Evolutionary conservation across 2,329 filamentous ascomycete species (phyloP).

Genomic region (Paraphoma sp.): DNA sequence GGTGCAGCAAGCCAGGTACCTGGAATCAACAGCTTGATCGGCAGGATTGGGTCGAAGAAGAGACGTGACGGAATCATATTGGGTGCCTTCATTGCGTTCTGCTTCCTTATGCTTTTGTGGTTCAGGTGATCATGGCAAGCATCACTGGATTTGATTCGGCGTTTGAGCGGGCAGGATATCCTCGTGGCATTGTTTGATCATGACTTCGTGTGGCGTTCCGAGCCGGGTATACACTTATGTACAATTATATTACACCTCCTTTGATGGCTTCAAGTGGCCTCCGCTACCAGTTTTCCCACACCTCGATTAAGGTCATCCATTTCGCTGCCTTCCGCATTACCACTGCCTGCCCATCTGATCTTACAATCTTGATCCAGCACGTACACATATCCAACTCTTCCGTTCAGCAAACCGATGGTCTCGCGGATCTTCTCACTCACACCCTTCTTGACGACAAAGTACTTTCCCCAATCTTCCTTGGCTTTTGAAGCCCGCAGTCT

Average conservation of each 20-base stretch:
- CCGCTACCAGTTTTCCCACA: constrained; percentile 63
- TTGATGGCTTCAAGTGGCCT: constrained; percentile 17
- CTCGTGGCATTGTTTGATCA: constrained; percentile 28
- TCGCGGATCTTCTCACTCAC: constrained; percentile 64
- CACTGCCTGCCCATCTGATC: constrained; percentile 94
- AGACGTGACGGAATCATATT: constrained; percentile 93
- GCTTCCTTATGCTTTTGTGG: constrained; percentile 83
- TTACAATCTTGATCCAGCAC: constrained; percentile 85
- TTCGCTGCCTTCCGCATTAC: constrained; percentile 69
- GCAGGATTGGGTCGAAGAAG: constrained; percentile 92
- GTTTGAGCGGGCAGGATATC: constrained; percentile 37
- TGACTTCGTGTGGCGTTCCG: constrained; percentile 19
- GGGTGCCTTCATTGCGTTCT: constrained; percentile 88
- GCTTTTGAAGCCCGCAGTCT: constrained; percentile 56
- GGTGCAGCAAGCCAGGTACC: constrained; percentile 89
- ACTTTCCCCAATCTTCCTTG: constrained; percentile 61
- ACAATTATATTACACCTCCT: constrained; percentile 31
- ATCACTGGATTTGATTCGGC: constrained; percentile 16
- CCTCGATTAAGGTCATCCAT: constrained; percentile 70
- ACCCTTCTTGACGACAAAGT: constrained; percentile 66
- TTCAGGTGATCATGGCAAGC: constrained; percentile 35
- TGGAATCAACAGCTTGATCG: constrained; percentile 89
- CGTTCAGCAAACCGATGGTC: constrained; percentile 76
- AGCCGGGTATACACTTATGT: constrained; percentile 27
- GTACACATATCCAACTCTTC: constrained; percentile 93